Percentiles rank a stretch among this genome's conserved stretches.
These are phyloP conservation scores for Lophium mytilinum DNA, from an alignment of 495 filamentous ascomycete genomes.

Conservation along the genomic window DNA sequence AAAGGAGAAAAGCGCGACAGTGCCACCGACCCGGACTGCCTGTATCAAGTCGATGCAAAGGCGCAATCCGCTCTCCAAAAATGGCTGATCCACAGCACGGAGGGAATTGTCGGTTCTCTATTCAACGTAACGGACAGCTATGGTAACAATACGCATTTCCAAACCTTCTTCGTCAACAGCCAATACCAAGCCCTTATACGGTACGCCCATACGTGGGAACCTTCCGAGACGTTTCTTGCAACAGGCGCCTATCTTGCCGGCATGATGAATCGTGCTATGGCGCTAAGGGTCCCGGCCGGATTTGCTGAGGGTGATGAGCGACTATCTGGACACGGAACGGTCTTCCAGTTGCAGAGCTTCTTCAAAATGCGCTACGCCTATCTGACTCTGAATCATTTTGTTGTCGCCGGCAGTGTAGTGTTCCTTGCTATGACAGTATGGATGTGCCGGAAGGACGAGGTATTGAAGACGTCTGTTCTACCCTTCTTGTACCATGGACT, in stretches of 20 bases:
- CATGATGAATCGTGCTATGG: too few species aligned
- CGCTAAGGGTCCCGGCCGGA: too few species aligned
- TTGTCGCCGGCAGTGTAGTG: conserved; percentile 5
- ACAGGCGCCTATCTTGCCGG: too few species aligned
- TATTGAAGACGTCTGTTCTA: conserved; percentile 9
- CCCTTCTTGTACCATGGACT: conserved; percentile 9
- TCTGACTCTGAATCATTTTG: background rate
- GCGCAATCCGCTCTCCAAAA: conserved; percentile 11
- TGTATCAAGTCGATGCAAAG: background rate
- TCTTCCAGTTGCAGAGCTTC: background rate
- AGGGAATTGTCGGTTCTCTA: too few species aligned
- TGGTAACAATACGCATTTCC: too few species aligned
- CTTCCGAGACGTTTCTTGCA: too few species aligned
- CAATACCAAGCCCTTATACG: too few species aligned
- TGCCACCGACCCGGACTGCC: background rate
- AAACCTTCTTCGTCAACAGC: too few species aligned
- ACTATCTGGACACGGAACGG: conserved; percentile 2
- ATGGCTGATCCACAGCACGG: background rate
- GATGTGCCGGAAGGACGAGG: conserved; percentile 2
- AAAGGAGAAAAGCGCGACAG: conserved; percentile 5
- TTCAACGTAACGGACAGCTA: too few species aligned
- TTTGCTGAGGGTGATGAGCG: too few species aligned
- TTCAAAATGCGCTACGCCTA: conserved; percentile 5
- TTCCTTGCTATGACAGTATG: conserved; percentile 8
- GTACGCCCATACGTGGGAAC: too few species aligned